A percentile compares a stretch with the other conserved stretches of the same genome.
phyloP scores from a whole-genome alignment of 768 basidiomycete genomes.

The Phallus indusiatus region DNA sequence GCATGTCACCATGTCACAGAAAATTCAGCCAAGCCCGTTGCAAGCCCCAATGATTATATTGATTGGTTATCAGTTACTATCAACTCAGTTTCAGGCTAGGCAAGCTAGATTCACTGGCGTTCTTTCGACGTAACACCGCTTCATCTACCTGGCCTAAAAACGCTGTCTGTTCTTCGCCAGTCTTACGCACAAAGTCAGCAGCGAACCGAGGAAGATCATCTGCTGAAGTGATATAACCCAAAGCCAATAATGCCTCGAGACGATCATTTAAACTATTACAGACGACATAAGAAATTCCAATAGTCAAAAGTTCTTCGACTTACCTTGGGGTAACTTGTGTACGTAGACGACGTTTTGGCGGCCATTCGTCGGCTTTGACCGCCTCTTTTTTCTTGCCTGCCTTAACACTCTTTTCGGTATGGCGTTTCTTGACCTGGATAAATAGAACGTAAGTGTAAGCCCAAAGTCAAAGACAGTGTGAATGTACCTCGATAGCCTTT shows the following conservation, averaged over 20 bases:
- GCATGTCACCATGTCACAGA: no score
- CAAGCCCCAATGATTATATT: no score
- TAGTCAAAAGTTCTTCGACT: constrained; percentile 12
- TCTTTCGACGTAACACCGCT: neutral
- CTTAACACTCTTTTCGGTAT: constrained; percentile 13
- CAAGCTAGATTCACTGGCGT: neutral
- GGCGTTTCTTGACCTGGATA: constrained; percentile 17
- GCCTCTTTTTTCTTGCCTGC: constrained; percentile 10
- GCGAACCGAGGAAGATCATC: constrained; percentile 51
- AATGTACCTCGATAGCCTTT: constrained; percentile 38
- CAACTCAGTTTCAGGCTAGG: no score
- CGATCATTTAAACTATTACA: constrained; percentile 40
- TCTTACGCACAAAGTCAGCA: constrained; percentile 40
- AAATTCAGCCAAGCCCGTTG: no score
- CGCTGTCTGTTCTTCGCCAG: constrained; percentile 31
- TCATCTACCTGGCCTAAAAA: constrained; percentile 35
- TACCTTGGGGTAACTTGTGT: constrained; percentile 27
- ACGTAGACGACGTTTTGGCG: constrained; percentile 55
- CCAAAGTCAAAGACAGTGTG: neutral
- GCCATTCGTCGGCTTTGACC: constrained; percentile 38
- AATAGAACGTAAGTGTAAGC: neutral
- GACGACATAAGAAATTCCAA: neutral
- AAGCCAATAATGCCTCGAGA: constrained; percentile 50
- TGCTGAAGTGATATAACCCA: constrained; percentile 47
- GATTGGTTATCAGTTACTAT: no score